phyloP scores from a whole-genome alignment of 352 stramenopile species.

The Globisporangium radiosum region DNA sequence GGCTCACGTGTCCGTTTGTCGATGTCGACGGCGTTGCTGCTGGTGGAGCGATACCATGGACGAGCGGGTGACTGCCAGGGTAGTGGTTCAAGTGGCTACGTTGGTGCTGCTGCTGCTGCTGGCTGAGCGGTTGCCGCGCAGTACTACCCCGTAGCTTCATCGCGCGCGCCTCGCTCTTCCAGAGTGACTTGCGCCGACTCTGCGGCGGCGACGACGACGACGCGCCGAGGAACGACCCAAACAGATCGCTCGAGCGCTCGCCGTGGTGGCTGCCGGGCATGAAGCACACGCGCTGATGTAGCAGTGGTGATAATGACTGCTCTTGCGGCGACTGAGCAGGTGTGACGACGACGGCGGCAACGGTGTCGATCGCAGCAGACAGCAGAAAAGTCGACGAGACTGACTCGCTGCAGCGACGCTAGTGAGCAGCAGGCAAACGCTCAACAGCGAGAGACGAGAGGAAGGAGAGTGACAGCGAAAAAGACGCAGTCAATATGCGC shows the following conservation, averaged over 20 bases:
- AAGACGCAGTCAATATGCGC: too few species aligned
- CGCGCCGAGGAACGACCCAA: background rate
- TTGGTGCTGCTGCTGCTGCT: background rate
- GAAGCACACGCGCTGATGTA: background rate
- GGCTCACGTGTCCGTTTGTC: background rate
- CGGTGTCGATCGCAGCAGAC: too few species aligned
- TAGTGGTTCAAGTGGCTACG: background rate
- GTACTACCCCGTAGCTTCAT: slow-evolving; percentile 2
- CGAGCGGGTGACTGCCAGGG: background rate
- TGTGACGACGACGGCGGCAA: background rate
- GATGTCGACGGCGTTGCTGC: background rate
- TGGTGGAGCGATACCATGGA: background rate
- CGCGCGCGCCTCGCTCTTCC: slow-evolving; percentile 10
- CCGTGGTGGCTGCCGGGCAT: slow-evolving; percentile 14
- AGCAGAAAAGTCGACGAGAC: too few species aligned
- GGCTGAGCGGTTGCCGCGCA: background rate
- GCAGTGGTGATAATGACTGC: too few species aligned
- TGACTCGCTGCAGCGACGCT: too few species aligned
- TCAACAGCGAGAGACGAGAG: too few species aligned
- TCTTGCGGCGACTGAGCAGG: background rate
- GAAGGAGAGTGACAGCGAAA: too few species aligned
- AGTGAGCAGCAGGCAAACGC: too few species aligned
- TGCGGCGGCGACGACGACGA: background rate
- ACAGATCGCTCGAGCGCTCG: slow-evolving; percentile 6
- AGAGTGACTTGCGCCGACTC: slow-evolving; percentile 15